Evolutionary conservation across 768 basidiomycete species (phyloP), one percentile per base, ranked within the genome.

Genomic region (Rhizopogon salebrosus): DNA sequence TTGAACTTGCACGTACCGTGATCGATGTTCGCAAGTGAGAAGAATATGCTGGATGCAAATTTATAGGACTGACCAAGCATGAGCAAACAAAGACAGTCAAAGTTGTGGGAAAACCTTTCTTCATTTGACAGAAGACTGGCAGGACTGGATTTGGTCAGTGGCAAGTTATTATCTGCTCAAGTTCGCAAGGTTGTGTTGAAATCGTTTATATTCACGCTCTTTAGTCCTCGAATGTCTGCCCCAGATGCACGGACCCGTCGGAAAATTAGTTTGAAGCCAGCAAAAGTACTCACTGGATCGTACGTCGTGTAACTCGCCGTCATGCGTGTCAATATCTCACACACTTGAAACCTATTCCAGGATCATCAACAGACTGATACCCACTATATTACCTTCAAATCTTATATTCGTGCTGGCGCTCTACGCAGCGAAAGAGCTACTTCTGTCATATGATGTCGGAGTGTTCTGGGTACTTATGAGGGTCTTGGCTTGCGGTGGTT

Each of bases 401-500:
- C 67, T 80, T 20, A 68, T 88, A 43, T 82, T 85, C 53, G 84
- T 85, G 31, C 66, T 83, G 18, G 75, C 83, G 4, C 68, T 86
- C 34, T 78, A 83, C 66, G 76, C 81, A 6, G 75, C 80, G 46
- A 88, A 87, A 69, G 85, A 83, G 60, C 80, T 81, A 72, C 67
- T 90, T 6, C 68, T 91, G 42, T 73, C 80, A 16, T 77, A 78
- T 36, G 84, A 88, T 64, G 79, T 84, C 20, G 84, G 84, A 6
- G 78, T 86, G 8, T 84, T 89, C 62, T 91, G 88, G 89, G 74
- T 89, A 13, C 73, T 86, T 31, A 83, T 90, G 72, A 73, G 87
- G 56, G 76, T 89, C 45, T 72, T 91, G 49, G 85, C 84, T 3
- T 81, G 83, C 58, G 85, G 82, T n/a, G 85, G 80, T n/a, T 60